phyloP scores from a whole-genome alignment of 2,329 filamentous ascomycete genomes.

The Ilyonectria mors-panacis region DNA sequence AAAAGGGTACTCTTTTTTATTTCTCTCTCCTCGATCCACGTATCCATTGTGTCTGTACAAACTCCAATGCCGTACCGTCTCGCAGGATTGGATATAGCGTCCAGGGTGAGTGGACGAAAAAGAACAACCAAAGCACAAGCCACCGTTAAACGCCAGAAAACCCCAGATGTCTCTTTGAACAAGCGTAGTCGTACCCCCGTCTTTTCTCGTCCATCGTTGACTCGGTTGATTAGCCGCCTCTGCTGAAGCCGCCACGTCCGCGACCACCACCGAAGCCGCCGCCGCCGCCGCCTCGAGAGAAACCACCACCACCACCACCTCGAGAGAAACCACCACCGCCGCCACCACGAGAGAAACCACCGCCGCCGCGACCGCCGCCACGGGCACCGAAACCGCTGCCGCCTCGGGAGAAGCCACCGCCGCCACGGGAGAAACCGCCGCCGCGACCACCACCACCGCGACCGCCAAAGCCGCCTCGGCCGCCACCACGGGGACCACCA shows the following conservation, averaged over 20 bases:
- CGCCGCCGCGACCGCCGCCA: constrained; percentile 42
- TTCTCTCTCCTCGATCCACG: constrained; percentile 42
- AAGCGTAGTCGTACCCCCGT: constrained; percentile 33
- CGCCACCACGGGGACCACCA: constrained; percentile 55
- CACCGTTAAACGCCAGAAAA: constrained; percentile 40
- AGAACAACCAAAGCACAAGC: constrained; percentile 33
- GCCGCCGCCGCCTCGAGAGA: constrained; percentile 27
- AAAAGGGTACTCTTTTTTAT: constrained; percentile 44
- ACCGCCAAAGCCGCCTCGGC: constrained; percentile 54
- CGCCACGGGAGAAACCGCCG: constrained; percentile 55
- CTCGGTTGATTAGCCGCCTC: constrained; percentile 42
- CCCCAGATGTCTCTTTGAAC: constrained; percentile 36
- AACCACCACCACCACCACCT: constrained; percentile 37
- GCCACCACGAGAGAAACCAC: constrained; percentile 18
- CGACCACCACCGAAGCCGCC: constrained; percentile 43
- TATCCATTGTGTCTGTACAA: constrained; percentile 47
- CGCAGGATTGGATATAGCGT: constrained; percentile 32
- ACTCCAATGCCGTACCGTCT: constrained; percentile 44
- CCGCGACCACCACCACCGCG: constrained; percentile 50
- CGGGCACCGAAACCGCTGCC: constrained; percentile 51
- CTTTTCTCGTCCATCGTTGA: constrained; percentile 22
- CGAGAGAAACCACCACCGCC: too few relatives aligned
- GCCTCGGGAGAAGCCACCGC: constrained; percentile 53
- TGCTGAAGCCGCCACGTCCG: constrained; percentile 50
- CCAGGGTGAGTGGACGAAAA: constrained; percentile 28